Conservation (phyloP, 164 flowering plant genomes). For the Pachysandra terminalis region DNA sequence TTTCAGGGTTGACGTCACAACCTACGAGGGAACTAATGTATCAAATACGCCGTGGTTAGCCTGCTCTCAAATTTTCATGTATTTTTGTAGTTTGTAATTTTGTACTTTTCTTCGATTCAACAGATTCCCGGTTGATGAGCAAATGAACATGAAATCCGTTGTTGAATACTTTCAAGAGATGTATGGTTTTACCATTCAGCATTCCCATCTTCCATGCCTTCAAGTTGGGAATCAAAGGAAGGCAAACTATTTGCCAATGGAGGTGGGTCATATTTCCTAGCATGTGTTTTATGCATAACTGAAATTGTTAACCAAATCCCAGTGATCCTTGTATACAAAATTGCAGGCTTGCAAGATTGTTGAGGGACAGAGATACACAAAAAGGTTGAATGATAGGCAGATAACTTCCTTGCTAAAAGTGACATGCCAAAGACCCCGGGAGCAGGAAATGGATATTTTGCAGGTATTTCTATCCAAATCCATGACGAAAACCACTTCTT, state of each 20-base stretch:
- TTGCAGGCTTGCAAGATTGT: slow-evolving; percentile 51
- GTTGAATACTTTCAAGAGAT: slow-evolving; percentile 67
- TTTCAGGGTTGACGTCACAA: slow-evolving; percentile 63
- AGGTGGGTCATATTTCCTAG: slow-evolving; percentile 26
- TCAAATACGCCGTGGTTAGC: neutral
- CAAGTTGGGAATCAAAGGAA: slow-evolving; percentile 65
- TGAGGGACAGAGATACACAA: slow-evolving; percentile 57
- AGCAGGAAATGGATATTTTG: slow-evolving; percentile 44
- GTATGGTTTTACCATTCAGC: slow-evolving; percentile 61
- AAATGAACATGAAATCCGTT: slow-evolving; percentile 61
- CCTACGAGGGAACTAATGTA: slow-evolving; percentile 65
- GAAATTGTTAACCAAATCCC: neutral
- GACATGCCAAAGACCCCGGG: slow-evolving; percentile 62
- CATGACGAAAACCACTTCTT: neutral
- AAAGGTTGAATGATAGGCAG: slow-evolving; percentile 57
- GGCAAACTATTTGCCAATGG: slow-evolving; percentile 72
- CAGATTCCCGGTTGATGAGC: slow-evolving; percentile 71
- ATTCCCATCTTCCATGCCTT: slow-evolving; percentile 62
- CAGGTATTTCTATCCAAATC: slow-evolving; percentile 27
- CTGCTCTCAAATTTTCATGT: neutral
- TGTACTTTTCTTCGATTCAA: neutral
- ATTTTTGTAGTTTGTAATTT: neutral
- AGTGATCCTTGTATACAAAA: neutral
- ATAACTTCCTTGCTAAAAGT: slow-evolving; percentile 56
- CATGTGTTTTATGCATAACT: neutral